Percentiles rank a stretch among this genome's conserved stretches.
These are phyloP conservation scores for Tetrahymena malaccensis DNA, from an alignment of 73 alveolate species.

Conservation along the genomic window DNA sequence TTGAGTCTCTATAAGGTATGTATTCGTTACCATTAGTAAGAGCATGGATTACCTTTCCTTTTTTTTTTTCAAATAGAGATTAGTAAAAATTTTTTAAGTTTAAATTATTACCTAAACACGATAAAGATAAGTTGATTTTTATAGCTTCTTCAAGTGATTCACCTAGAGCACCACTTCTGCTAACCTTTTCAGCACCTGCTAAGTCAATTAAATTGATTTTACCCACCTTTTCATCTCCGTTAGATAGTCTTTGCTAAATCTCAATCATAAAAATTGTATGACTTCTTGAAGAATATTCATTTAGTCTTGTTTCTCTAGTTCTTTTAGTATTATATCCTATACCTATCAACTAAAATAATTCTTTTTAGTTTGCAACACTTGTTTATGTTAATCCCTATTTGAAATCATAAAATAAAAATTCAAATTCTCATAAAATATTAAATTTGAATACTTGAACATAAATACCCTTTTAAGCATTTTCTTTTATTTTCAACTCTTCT, in stretches of 20 bases:
- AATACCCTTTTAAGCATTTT: conserved; percentile 3
- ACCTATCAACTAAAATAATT: conserved; percentile 37
- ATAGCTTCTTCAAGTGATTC: conserved; percentile 65
- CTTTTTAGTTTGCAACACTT: conserved; percentile 43
- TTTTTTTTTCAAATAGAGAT: not conserved
- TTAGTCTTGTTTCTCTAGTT: conserved; percentile 63
- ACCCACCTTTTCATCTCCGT: conserved; percentile 58
- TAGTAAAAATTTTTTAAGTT: not conserved
- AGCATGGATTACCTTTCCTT: conserved; percentile 75
- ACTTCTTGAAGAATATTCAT: conserved; percentile 50
- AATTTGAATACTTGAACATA: not conserved
- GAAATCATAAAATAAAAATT: conserved; percentile 10
- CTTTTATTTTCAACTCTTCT: conserved; percentile 1
- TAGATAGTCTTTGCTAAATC: conserved; percentile 44
- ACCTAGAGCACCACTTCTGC: conserved; percentile 63
- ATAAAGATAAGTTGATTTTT: conserved; percentile 60
- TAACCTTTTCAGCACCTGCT: conserved; percentile 72
- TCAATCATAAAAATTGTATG: conserved; percentile 63
- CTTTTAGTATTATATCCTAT: conserved; percentile 55
- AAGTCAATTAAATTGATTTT: conserved; percentile 60
- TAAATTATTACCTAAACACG: conserved; percentile 20
- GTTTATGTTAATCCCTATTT: not conserved
- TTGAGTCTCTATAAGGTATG: conserved; percentile 63
- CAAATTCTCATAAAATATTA: not conserved
- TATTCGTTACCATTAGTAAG: conserved; percentile 46